A percentile compares a stretch with the other conserved stretches of the same genome.
Conservation (phyloP, 1,284 basidiomycete genomes). For the Apiotrichum sp. region DNA sequence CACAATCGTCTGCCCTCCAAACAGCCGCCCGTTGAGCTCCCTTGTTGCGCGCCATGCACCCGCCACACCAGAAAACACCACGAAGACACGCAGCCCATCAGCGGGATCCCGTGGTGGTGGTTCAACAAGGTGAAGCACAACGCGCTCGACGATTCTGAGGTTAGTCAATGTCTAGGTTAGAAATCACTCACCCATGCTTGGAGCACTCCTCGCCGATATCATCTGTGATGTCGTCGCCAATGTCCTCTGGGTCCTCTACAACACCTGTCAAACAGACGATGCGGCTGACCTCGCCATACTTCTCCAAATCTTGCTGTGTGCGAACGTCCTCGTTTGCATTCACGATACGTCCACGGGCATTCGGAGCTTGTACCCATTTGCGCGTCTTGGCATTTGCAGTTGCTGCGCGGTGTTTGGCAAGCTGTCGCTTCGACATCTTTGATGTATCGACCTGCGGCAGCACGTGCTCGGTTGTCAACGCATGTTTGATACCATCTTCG, state of each 20-base stretch:
- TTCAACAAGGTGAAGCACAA: conserved; percentile 70
- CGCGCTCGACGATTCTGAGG: conserved; percentile 73
- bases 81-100: conserved; percentile 74
- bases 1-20: conserved; percentile 72
- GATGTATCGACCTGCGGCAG: conserved; percentile 47
- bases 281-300: conserved; percentile 81
- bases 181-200: conserved; percentile 54
- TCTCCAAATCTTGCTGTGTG: conserved; percentile 62
- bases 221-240: conserved; percentile 74
- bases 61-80: conserved; percentile 76
- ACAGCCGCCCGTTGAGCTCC: conserved; percentile 83
- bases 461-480: conserved; percentile 64
- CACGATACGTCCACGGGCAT: conserved; percentile 72
- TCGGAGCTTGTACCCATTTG: conserved; percentile 36
- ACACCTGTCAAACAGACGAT: conserved; percentile 82
- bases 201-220: conserved; percentile 65
- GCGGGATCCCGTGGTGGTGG: conserved; percentile 58
- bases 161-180: conserved; percentile 11
- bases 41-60: conserved; percentile 91
- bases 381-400: conserved; percentile 37
- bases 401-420: conserved; percentile 36
- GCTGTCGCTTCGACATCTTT: conserved; percentile 34
- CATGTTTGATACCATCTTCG: conserved; percentile 77
- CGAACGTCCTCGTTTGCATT: conserved; percentile 72
- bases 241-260: conserved; percentile 70